Evolutionary conservation across 371 early-diverging fungal species (phyloP).

Genomic region (Mucor ambiguus): DNA sequence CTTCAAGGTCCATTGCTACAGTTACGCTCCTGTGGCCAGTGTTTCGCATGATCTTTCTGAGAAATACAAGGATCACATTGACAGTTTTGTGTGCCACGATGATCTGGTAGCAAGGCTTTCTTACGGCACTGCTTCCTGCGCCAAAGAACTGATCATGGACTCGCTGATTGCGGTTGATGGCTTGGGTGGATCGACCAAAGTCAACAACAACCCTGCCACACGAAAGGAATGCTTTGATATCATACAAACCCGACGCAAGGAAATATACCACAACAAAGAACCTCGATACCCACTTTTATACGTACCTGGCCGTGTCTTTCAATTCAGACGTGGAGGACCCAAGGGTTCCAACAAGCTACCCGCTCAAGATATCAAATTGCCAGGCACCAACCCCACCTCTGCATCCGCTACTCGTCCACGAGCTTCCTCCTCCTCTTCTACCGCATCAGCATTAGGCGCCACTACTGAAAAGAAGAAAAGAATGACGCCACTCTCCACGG

Average conservation of each 20-base stretch:
- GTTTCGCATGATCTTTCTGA: conserved; percentile 72
- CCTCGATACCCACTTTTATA: conserved; percentile 50
- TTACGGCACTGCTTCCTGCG: conserved; percentile 68
- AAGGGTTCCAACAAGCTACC: neutral
- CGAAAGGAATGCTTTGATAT: conserved; percentile 48
- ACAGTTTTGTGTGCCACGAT: conserved; percentile 76
- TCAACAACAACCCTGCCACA: conserved; percentile 31
- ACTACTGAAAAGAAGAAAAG: conserved; percentile 6
- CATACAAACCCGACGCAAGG: conserved; percentile 43
- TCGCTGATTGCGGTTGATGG: conserved; percentile 48
- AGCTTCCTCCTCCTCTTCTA: conserved; percentile 3
- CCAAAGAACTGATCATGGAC: conserved; percentile 54
- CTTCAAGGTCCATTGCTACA: conserved; percentile 50
- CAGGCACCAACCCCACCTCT: conserved; percentile 8
- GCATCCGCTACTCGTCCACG: conserved; percentile 7
- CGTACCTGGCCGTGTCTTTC: conserved; percentile 49
- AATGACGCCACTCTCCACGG: conserved; percentile 10
- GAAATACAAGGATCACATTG: conserved; percentile 65
- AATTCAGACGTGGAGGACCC: conserved; percentile 34
- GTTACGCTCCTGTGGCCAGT: conserved; percentile 63
- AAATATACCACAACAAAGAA: conserved; percentile 43
- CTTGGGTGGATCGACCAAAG: conserved; percentile 45
- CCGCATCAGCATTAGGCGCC: neutral
- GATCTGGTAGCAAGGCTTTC: conserved; percentile 78
- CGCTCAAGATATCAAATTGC: conserved; percentile 11